phyloP scores from a whole-genome alignment of 208 protist species.

The Wallacemonas rigidus region DNA sequence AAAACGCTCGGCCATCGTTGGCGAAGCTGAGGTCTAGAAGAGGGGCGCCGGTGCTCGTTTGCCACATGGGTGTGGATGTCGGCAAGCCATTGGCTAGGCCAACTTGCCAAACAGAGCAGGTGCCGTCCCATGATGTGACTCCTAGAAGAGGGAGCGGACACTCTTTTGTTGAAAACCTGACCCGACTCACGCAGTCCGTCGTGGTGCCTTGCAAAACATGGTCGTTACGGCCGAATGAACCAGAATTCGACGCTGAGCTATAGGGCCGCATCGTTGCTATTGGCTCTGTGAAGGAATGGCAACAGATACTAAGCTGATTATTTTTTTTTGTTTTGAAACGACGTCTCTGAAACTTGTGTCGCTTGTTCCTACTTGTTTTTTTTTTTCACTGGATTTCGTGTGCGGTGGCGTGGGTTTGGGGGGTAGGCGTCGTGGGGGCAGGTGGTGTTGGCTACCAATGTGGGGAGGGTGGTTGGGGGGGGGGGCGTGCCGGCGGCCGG shows the following conservation, averaged over 20 bases:
- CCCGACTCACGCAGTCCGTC: conserved; percentile 66
- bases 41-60: conserved; percentile 47
- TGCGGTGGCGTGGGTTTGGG: too few relatives aligned
- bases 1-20: conserved; percentile 73
- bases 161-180: conserved; percentile 63
- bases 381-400: not conserved
- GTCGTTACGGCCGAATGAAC: conserved; percentile 13
- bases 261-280: conserved; percentile 4
- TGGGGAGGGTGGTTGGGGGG: not conserved
- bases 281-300: too few relatives aligned
- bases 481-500: not conserved
- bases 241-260: not conserved
- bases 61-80: conserved; percentile 48
- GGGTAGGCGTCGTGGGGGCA: not conserved
- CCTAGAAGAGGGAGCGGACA: conserved; percentile 67
- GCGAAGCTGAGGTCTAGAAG: conserved; percentile 73
- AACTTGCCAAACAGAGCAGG: conserved; percentile 80
- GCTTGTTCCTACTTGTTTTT: not conserved
- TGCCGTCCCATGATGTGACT: conserved; percentile 75
- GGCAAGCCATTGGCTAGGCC: conserved; percentile 29
- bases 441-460: not conserved
- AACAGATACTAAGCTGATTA: too few relatives aligned
- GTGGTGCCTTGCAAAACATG: conserved; percentile 62
- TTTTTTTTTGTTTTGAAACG: too few relatives aligned
- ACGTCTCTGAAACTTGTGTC: too few relatives aligned